Evolutionary conservation across 768 basidiomycete genomes (phyloP), one percentile per base, ranked within the genome.

Genomic region (Suillus americanus): DNA sequence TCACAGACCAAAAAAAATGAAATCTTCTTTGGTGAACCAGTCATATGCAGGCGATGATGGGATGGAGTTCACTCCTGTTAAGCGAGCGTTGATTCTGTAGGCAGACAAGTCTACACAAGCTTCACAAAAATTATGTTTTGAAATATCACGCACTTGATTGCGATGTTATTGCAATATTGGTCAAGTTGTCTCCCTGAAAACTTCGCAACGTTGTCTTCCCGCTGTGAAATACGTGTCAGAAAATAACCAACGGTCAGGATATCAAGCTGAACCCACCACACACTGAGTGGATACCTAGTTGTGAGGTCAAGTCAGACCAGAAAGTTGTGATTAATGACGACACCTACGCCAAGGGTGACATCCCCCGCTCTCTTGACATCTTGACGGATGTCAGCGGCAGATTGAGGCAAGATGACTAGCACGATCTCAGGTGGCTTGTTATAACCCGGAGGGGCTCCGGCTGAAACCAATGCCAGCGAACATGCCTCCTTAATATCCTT

Each of bases 321-420:
- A 41, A n/a, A 40, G 16, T 41, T 45, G 23, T 20, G 28, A 38
- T 48, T 0, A 13, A 40, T 13, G 9, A n/a, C 59, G 33, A 30
- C 8, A 55, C 75, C 65, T 60, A 77, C 75, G n/a, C 82, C 82
- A 71, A 64, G 37, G 33, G 40, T 64, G 23, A 75, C 71, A 70
- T 89, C 88, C 0, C 88, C 87, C 80, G 82, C 86, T 40, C 79
- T 78, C 66, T 90, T 90, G 33, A 90, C 80, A 0, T 67, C 60
- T 6, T 73, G 74, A 23, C 85, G 72, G 3, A 86, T 77, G 0
- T 80, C 80, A 0, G 79, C 81, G 0, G 85, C 87, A 23, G 78
- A 77, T 3, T 74, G 66, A 0, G 89, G 87, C 23, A 89, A 77
- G 9, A 91, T 75, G 1, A 83, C 82, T 5, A 90, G 57, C 1